These are phyloP conservation scores for Diversispora eburnea DNA, from an alignment of 192 early-diverging fungal species.

Conservation along the genomic window DNA sequence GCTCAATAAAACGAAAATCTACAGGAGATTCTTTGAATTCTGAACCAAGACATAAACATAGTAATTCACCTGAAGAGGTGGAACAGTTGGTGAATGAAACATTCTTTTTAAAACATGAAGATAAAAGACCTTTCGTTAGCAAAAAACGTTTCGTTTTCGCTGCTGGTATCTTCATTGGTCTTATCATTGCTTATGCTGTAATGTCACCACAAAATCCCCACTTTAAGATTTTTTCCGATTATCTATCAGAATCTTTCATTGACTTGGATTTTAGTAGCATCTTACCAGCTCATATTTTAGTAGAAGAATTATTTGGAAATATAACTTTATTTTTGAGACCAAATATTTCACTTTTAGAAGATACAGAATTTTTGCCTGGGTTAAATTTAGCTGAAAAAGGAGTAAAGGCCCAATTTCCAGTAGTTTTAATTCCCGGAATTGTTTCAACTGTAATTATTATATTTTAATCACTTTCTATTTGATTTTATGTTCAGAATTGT, in stretches of 20 bases:
- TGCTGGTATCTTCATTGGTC: constrained; percentile 57
- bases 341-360: constrained; percentile 33
- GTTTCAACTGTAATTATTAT: constrained; percentile 62
- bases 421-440: constrained; percentile 84
- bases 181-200: constrained; percentile 39
- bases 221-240: constrained; percentile 28
- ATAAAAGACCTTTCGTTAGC: constrained; percentile 26
- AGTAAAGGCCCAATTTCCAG: constrained; percentile 40
- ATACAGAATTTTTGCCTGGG: constrained; percentile 53
- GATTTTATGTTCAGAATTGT: not conserved
- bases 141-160: constrained; percentile 46
- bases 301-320: constrained; percentile 70
- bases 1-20: not conserved
- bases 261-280: constrained; percentile 66
- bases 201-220: constrained; percentile 47
- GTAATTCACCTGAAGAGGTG: not conserved
- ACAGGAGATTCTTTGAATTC: not conserved
- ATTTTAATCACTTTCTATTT: no score
- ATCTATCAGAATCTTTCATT: constrained; percentile 35
- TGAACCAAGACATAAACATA: not conserved
- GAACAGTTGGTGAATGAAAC: constrained; percentile 21
- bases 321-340: constrained; percentile 53
- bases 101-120: constrained; percentile 28
- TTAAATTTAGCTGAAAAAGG: constrained; percentile 32
- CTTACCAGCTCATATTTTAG: constrained; percentile 60